Conservation (phyloP, 306 rosid genomes). For the Luffa acutangula region DNA sequence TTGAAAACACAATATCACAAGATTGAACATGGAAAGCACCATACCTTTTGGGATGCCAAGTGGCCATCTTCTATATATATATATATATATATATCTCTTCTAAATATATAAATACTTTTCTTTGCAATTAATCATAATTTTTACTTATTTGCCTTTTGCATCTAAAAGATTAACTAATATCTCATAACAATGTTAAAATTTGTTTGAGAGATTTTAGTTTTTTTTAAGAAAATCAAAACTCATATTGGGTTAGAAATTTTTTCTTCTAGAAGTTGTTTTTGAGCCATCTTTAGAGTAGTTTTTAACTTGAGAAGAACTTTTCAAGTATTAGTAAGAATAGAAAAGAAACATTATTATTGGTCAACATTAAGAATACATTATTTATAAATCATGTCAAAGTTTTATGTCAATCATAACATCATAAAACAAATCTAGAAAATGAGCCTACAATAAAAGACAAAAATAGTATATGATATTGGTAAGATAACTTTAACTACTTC, state of each 20-base stretch:
- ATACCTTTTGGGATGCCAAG: background rate
- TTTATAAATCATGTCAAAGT: background rate
- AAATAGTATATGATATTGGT: background rate
- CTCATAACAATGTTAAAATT: too few relatives aligned
- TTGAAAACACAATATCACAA: constrained; percentile 1
- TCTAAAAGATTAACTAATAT: background rate
- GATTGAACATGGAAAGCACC: constrained; percentile 2
- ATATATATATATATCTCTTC: too few relatives aligned
- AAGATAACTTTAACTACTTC: too few relatives aligned
- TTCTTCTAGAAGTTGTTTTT: background rate
- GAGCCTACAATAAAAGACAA: background rate
- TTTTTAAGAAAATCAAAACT: background rate
- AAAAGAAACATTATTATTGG: background rate
- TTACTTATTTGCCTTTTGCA: background rate
- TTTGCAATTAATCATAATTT: background rate
- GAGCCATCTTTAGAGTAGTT: too few relatives aligned
- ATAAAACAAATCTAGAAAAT: too few relatives aligned
- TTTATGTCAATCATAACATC: background rate
- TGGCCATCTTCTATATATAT: background rate
- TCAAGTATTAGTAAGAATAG: background rate
- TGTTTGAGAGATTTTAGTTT: background rate
- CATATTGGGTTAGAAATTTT: background rate
- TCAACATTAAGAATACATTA: background rate
- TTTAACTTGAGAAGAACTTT: too few relatives aligned
- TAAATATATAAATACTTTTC: background rate